Percentiles rank a stretch among this genome's conserved stretches.
phyloP scores from a whole-genome alignment of 768 basidiomycete genomes.

The Phlebiopsis gigantea region DNA sequence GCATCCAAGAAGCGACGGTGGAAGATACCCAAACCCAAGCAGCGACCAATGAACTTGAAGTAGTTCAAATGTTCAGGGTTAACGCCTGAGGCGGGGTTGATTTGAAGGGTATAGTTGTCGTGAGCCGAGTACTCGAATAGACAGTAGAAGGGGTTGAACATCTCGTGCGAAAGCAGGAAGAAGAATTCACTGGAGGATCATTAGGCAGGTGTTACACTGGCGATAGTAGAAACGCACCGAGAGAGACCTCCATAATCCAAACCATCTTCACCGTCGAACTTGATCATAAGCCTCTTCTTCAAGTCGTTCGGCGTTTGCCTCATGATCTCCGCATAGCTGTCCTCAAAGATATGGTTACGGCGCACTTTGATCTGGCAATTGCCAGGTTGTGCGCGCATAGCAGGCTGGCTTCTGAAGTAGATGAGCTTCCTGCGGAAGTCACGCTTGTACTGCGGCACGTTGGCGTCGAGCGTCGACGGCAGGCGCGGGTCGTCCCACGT shows the following conservation, averaged over 20 bases:
- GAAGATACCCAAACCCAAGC: constrained; percentile 95
- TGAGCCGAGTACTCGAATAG: constrained; percentile 99
- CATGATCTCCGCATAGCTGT: constrained; percentile 99
- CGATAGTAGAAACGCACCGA: constrained; percentile 47
- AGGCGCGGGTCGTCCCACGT: constrained; percentile 99
- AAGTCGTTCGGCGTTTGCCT: constrained; percentile 96
- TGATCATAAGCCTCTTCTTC: constrained; percentile 99
- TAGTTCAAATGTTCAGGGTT: constrained; percentile 99
- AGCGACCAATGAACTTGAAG: constrained; percentile 99
- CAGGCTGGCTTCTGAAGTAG: constrained; percentile 98
- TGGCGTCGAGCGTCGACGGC: constrained; percentile 91
- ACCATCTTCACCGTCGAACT: constrained; percentile 99
- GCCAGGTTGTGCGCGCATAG: constrained; percentile 95
- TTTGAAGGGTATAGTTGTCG: constrained; percentile 99
- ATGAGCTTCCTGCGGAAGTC: constrained; percentile 99
- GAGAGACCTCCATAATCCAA: constrained; percentile 98
- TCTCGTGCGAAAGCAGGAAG: constrained; percentile 98
- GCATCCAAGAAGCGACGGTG: constrained; percentile 98
- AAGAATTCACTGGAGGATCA: constrained; percentile 83
- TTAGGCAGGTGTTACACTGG: constrained; percentile 8
- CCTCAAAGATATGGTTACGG: constrained; percentile 98
- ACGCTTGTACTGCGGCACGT: constrained; percentile 99
- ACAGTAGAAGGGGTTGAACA: constrained; percentile 99
- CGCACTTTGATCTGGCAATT: constrained; percentile 99
- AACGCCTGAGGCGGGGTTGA: constrained; percentile 96